Evolutionary conservation across 1,284 basidiomycete species (phyloP), one percentile per base, ranked within the genome.

Genomic region (Irpex sp.): DNA sequence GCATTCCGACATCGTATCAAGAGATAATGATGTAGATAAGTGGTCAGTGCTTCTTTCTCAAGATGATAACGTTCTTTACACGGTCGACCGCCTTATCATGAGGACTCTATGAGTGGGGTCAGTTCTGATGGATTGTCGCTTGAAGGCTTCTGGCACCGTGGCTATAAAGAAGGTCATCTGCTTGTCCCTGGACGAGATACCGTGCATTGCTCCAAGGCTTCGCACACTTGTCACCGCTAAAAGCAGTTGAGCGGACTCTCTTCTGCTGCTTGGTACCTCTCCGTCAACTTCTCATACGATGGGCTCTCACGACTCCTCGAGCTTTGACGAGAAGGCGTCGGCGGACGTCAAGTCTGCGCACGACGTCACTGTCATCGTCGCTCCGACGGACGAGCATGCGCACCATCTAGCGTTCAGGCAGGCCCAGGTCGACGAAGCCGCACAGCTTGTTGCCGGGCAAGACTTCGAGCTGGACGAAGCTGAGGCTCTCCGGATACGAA

Each of bases 401-500:
- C 57, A 59, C 21, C 66, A 67, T 43, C 8, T 67, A 33, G 66
- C 64, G n/a, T 67, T 67, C 58, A 58, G 37, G 31, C 63, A 57
- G 21, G 59, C 63, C 35, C 60, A 83, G 54, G 77, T 85, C 5
- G 85, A 88, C 69, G 83, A 83, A 9, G 85, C 80, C 47, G 86
- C 86, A 17, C 80, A 81, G 63, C 73, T 86, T 19, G 77, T 79
- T 6, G 77, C 80, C 5, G 81, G 79, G 3, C 68, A 76, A 9
- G 72, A 77, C 3, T 67, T 66, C 8, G 76, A 77, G 35, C 66
- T 87, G 50, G 82, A 84, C 64, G 79, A 81, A 0, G 74, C 67
- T 4, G 87, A 89, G 70, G 78, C 81, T 0, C 59, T 71, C 31
- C 78, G 83, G 59, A 74, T 89, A 57, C 78, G 85, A 79, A 78